These are phyloP conservation scores for Teunomyces lycoperdinae DNA, from an alignment of 805 yeast species.

Conservation along the genomic window DNA sequence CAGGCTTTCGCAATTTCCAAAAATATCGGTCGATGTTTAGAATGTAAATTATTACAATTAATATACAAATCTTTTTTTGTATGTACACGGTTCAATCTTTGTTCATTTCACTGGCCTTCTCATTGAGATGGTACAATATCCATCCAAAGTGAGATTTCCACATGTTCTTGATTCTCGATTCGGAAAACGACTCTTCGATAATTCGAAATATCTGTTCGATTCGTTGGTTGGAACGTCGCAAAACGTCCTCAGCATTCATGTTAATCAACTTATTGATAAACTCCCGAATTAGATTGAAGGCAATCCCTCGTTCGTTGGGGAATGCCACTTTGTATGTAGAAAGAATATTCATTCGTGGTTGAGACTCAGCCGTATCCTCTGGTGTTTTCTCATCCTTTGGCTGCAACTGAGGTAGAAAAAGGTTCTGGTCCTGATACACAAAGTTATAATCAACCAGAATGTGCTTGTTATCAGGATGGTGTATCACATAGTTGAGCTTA, in stretches of 20 bases:
- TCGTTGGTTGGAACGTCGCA: conserved; percentile 8
- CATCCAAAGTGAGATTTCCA: conserved; percentile 20
- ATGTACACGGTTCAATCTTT: conserved; percentile 2
- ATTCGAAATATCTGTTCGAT: conserved; percentile 15
- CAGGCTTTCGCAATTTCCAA: not conserved
- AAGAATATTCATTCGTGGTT: not conserved
- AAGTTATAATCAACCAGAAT: conserved; percentile 13
- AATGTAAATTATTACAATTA: not conserved
- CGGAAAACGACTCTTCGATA: conserved; percentile 18
- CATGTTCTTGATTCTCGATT: conserved; percentile 13
- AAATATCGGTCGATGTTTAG: not conserved
- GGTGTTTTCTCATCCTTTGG: not conserved
- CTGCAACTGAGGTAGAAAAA: conserved; percentile 2
- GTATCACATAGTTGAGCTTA: conserved; percentile 17
- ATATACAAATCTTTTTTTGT: not conserved
- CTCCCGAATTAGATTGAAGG: conserved; percentile 20
- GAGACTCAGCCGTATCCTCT: not conserved
- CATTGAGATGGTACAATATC: conserved; percentile 7
- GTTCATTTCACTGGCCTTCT: not conserved
- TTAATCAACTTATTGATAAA: conserved; percentile 13
- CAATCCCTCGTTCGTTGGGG: conserved; percentile 21
- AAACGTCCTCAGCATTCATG: conserved; percentile 3
- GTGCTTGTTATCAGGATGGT: conserved; percentile 8
- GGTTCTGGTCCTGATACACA: conserved; percentile 7
- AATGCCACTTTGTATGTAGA: conserved; percentile 11